Evolutionary conservation across 2,329 filamentous ascomycete genomes (phyloP).

Genomic region (Alternaria triticimaculans): DNA sequence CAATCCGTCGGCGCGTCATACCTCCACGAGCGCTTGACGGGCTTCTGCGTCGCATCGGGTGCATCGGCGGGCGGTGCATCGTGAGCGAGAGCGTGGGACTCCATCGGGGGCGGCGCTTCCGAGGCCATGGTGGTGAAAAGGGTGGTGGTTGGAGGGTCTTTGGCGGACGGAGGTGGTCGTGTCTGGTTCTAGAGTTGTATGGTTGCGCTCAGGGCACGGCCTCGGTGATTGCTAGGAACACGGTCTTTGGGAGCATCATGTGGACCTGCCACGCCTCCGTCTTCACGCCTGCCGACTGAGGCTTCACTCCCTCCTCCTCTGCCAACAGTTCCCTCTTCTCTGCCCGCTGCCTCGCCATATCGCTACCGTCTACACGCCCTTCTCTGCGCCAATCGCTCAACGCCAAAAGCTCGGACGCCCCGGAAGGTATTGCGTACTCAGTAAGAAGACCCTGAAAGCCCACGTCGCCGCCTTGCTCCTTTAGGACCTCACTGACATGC

Average conservation of each 20-base stretch:
- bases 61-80: slow-evolving; percentile 12
- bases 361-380: background rate
- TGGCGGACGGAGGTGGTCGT: background rate
- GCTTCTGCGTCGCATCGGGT: slow-evolving; percentile 34
- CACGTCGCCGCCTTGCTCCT: slow-evolving; percentile 13
- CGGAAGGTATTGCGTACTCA: slow-evolving; percentile 39
- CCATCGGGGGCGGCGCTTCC: slow-evolving; percentile 25
- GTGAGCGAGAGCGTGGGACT: slow-evolving; percentile 8
- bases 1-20: slow-evolving; percentile 22
- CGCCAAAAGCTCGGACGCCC: slow-evolving; percentile 32
- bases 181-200: slow-evolving; percentile 4
- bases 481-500: slow-evolving; percentile 5
- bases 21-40: slow-evolving; percentile 49
- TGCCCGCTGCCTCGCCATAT: background rate
- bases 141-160: slow-evolving; percentile 6
- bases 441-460: slow-evolving; percentile 40
- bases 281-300: slow-evolving; percentile 13
- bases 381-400: slow-evolving; percentile 6
- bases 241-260: slow-evolving; percentile 20
- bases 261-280: slow-evolving; percentile 20
- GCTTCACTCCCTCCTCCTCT: slow-evolving; percentile 5
- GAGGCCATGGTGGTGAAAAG: slow-evolving; percentile 35
- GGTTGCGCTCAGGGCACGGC: slow-evolving; percentile 11
- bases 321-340: background rate
- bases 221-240: slow-evolving; percentile 17